Percentiles rank a stretch among this genome's conserved stretches.
Conservation (phyloP, 495 filamentous ascomycete species). For the Penicilliopsis zonata region DNA sequence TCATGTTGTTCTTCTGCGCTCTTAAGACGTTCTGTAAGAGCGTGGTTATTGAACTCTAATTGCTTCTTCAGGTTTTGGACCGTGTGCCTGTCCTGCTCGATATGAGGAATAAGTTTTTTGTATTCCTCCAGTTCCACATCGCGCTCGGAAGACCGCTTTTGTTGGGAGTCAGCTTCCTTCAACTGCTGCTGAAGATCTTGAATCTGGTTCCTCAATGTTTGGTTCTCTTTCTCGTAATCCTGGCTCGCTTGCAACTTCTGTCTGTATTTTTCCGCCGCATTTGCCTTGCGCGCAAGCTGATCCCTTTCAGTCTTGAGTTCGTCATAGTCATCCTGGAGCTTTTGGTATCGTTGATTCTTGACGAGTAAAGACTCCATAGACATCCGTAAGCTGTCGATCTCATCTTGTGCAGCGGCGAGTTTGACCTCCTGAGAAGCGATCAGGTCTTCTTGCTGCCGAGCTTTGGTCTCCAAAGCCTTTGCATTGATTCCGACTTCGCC, state of each 20-base stretch:
- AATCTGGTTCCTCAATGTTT: slow-evolving; percentile 47
- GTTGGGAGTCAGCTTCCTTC: slow-evolving; percentile 39
- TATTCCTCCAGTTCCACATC: slow-evolving; percentile 49
- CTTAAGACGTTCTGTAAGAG: slow-evolving; percentile 40
- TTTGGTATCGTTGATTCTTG: slow-evolving; percentile 38
- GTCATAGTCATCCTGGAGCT: slow-evolving; percentile 53
- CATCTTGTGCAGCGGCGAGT: slow-evolving; percentile 33
- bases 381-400: slow-evolving; percentile 29
- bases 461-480: slow-evolving; percentile 32
- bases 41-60: slow-evolving; percentile 45
- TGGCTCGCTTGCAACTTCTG: slow-evolving; percentile 64
- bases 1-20: slow-evolving; percentile 43
- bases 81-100: slow-evolving; percentile 51
- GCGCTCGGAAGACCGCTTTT: slow-evolving; percentile 30
- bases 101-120: slow-evolving; percentile 40
- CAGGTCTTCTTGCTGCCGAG: slow-evolving; percentile 42
- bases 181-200: slow-evolving; percentile 44
- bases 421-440: slow-evolving; percentile 47
- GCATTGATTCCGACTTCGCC: slow-evolving; percentile 31
- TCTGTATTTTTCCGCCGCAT: slow-evolving; percentile 59
- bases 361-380: slow-evolving; percentile 27
- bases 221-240: slow-evolving; percentile 60
- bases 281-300: slow-evolving; percentile 68
- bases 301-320: slow-evolving; percentile 62
- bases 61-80: slow-evolving; percentile 43